Conservation (phyloP, 352 stramenopile genomes). For the Phytophthora hybrid region DNA sequence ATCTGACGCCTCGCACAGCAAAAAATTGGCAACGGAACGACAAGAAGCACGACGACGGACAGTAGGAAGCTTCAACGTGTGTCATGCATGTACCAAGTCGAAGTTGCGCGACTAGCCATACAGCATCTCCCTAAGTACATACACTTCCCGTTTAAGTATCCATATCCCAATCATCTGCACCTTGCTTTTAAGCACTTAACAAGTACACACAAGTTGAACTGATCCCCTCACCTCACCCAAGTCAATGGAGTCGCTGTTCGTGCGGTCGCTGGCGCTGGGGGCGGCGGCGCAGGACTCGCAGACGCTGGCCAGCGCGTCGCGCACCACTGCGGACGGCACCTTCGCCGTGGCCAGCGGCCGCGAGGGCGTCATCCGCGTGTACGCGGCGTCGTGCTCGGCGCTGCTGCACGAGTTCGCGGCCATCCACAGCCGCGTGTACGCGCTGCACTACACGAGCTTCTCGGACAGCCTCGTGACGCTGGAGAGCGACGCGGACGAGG, state of each 20-base stretch:
- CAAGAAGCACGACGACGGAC: too few relatives aligned
- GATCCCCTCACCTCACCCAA: neutral
- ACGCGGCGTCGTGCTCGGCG: constrained; percentile 76
- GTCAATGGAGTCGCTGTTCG: constrained; percentile 74
- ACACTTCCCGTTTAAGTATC: too few relatives aligned
- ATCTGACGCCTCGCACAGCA: neutral
- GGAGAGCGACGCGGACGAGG: constrained; percentile 61
- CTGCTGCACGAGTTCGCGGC: constrained; percentile 85
- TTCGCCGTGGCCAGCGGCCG: constrained; percentile 73
- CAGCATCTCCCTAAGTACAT: too few relatives aligned
- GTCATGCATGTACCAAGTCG: too few relatives aligned
- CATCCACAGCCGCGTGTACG: constrained; percentile 75
- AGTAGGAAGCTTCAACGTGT: too few relatives aligned
- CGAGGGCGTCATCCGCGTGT: constrained; percentile 83
- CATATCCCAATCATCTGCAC: too few relatives aligned
- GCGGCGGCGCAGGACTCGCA: constrained; percentile 42
- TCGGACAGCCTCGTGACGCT: constrained; percentile 88
- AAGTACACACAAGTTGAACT: neutral
- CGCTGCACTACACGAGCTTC: constrained; percentile 88
- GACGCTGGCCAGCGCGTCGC: constrained; percentile 67
- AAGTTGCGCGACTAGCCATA: neutral
- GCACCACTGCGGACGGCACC: constrained; percentile 69
- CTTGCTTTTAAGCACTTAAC: too few relatives aligned
- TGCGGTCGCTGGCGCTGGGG: constrained; percentile 65
- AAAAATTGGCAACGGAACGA: neutral